phyloP scores from a whole-genome alignment of 768 basidiomycete species.

The Boletus vermiculosoides region DNA sequence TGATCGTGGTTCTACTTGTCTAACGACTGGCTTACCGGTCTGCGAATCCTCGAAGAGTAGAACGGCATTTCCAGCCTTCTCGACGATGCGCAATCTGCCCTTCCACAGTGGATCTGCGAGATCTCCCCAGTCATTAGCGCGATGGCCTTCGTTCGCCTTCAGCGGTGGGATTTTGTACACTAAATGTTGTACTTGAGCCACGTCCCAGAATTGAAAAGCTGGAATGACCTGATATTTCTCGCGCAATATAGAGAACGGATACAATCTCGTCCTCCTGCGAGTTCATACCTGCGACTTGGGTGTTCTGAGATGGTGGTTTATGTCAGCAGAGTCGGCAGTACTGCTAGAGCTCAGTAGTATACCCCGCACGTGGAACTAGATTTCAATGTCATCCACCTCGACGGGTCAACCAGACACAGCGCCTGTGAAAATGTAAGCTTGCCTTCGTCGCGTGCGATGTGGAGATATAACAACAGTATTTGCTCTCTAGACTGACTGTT shows the following conservation, averaged over 20 bases:
- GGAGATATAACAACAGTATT: constrained; percentile 2
- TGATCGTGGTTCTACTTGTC: neutral
- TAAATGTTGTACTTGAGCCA: constrained; percentile 35
- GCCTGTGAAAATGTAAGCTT: constrained; percentile 35
- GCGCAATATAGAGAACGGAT: constrained; percentile 84
- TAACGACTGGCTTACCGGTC: constrained; percentile 55
- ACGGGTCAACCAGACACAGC: constrained; percentile 1
- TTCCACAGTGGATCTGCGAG: constrained; percentile 85
- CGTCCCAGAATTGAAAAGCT: constrained; percentile 11
- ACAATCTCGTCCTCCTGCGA: constrained; percentile 76
- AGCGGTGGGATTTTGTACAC: constrained; percentile 92
- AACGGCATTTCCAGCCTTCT: constrained; percentile 64
- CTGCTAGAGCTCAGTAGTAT: too few species aligned
- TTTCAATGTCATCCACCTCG: constrained; percentile 25
- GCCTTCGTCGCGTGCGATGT: neutral
- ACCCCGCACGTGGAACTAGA: neutral
- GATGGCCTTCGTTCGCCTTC: constrained; percentile 84
- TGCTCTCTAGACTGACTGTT: constrained; percentile 57
- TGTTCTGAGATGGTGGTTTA: constrained; percentile 16
- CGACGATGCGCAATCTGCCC: constrained; percentile 82
- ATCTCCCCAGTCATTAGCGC: constrained; percentile 92
- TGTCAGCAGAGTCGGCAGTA: constrained; percentile 26
- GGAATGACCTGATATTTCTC: constrained; percentile 81
- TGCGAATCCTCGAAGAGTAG: constrained; percentile 79
- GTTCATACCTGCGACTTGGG: constrained; percentile 42